Evolutionary conservation across 768 basidiomycete species (phyloP).

Genomic region (Cystoderma amianthinum): DNA sequence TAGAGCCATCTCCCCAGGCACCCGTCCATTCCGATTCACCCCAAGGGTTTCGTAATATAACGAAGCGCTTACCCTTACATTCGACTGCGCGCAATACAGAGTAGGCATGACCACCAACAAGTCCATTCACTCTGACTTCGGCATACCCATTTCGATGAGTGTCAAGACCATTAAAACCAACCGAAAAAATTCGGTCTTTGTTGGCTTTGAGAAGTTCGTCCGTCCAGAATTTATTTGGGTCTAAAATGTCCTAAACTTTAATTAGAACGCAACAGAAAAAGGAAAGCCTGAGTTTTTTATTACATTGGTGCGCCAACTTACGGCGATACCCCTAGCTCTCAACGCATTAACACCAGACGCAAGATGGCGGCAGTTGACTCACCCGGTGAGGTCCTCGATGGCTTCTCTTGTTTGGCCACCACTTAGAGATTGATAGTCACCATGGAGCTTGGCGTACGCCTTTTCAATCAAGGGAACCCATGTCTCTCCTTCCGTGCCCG

Average conservation of each 20-base stretch:
- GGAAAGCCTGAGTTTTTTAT: too few species aligned
- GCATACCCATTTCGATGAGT: constrained; percentile 6
- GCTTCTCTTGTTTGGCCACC: constrained; percentile 20
- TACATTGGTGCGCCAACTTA: background rate
- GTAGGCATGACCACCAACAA: constrained; percentile 31
- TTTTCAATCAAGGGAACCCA: constrained; percentile 43
- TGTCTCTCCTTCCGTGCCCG: constrained; percentile 33
- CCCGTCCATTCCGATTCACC: constrained; percentile 35
- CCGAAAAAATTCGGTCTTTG: constrained; percentile 36
- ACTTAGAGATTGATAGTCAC: constrained; percentile 13
- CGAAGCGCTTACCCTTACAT: constrained; percentile 32
- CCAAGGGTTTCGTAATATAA: constrained; percentile 41
- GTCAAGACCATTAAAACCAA: constrained; percentile 25
- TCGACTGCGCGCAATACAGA: constrained; percentile 34
- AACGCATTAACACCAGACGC: background rate
- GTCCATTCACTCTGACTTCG: constrained; percentile 15
- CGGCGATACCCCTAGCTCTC: background rate
- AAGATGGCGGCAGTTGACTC: constrained; percentile 1
- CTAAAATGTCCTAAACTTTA: constrained; percentile 32
- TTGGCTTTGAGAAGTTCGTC: constrained; percentile 40
- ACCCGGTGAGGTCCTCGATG: constrained; percentile 35
- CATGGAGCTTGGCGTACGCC: constrained; percentile 37
- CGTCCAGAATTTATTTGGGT: constrained; percentile 40
- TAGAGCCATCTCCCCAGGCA: constrained; percentile 35
- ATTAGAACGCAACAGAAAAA: background rate